Evolutionary conservation across 2,329 filamentous ascomycete species (phyloP), one percentile per base, ranked within the genome.

Genomic region (Emmonsiellopsis sp.): DNA sequence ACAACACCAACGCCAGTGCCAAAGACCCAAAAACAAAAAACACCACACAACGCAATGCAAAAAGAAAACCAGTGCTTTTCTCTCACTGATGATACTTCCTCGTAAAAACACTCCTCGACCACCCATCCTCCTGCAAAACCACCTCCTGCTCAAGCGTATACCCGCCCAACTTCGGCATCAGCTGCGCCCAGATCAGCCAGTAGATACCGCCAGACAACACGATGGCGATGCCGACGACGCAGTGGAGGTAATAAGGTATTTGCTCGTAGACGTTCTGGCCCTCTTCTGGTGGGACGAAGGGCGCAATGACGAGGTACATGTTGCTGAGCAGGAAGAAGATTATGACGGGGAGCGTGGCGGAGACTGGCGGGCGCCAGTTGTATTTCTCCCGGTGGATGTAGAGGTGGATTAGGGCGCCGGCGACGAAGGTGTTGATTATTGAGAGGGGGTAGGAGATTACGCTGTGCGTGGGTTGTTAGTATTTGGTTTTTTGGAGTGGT

Each of bases 291-390:
- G 73, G 73, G 4, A 77, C 65, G 57, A 76, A 84, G 0, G 82
- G 81, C 0, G 81, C 80, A 7, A 83, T 65, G 37, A 83, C 74
- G 50, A 84, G 78, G 60, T 81, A 83, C 43, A 82, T 67, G 65
- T 85, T 84, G 63, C 78, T 80, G 59, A 79, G 69, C 50, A 82
- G 70, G 69, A 84, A 85, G 67, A 85, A 80, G 42, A 79, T 54
- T 38, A 74, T 71, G 35, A 82, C 76, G 2, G 80, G 78, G 3
- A 79, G 69, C 6, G 74, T 77, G 9, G 80, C 79, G 51, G 69
- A 74, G 65, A 82, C 74, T 26, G 80, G 79, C 0, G 79, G 78
- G 58, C 74, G 62, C 80, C 79, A 82, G 61, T 73, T 69, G 53
- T 54, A 58, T 49, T 51, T 54, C 5, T 64, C 54, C 9, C 59